These are phyloP conservation scores for Xerocomellus intermedius DNA, from an alignment of 768 basidiomycete species.

Conservation along the genomic window DNA sequence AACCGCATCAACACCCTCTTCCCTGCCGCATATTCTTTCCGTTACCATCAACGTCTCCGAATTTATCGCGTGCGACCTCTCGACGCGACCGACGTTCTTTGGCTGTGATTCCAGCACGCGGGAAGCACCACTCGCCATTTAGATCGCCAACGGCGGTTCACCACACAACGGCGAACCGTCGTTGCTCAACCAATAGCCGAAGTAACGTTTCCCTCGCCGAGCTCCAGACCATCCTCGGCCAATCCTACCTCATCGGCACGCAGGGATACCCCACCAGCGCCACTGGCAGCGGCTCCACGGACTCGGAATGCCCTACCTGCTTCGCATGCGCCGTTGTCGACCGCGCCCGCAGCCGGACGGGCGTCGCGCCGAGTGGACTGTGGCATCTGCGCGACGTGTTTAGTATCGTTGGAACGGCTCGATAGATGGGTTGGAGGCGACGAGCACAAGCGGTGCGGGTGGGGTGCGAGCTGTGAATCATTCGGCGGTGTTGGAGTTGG, in stretches of 20 bases:
- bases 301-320: slow-evolving; percentile 41
- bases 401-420: slow-evolving; percentile 20
- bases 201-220: slow-evolving; percentile 6
- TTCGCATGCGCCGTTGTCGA: slow-evolving; percentile 48
- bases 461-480: neutral
- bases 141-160: neutral
- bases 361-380: slow-evolving; percentile 4
- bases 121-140: neutral
- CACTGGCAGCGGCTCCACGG: slow-evolving; percentile 27
- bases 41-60: neutral
- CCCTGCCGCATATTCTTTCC: neutral
- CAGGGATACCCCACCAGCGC: slow-evolving; percentile 35
- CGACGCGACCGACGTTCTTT: neutral
- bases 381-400: slow-evolving; percentile 22
- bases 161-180: neutral
- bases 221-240: slow-evolving; percentile 41
- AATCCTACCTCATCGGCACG: slow-evolving; percentile 39
- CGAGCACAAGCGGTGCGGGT: neutral
- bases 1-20: neutral
- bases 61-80: neutral
- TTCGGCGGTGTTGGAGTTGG: neutral
- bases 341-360: slow-evolving; percentile 29
- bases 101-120: neutral
- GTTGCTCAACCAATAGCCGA: neutral
- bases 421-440: neutral